phyloP scores from a whole-genome alignment of 2,329 filamentous ascomycete species.

The Phoma herbarum region DNA sequence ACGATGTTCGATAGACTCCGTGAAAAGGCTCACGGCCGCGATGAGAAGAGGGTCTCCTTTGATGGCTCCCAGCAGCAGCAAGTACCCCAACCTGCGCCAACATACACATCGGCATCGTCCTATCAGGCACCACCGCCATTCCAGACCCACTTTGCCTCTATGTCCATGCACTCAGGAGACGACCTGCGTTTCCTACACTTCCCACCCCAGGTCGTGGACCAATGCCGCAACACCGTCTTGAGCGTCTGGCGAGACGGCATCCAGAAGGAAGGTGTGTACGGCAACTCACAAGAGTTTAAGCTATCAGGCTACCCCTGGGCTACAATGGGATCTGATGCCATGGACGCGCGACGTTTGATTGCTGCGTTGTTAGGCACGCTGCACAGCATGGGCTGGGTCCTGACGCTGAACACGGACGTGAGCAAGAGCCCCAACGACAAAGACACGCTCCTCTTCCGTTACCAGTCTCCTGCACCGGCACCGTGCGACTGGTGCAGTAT shows the following conservation, averaged over 20 bases:
- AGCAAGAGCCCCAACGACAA: constrained; percentile 46
- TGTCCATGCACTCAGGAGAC: constrained; percentile 36
- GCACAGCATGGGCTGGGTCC: constrained; percentile 51
- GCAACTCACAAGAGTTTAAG: constrained; percentile 50
- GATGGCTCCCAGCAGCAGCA: constrained; percentile 11
- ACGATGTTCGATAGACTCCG: constrained; percentile 30
- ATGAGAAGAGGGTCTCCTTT: constrained; percentile 23
- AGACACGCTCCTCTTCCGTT: constrained; percentile 52
- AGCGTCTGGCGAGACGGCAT: constrained; percentile 45
- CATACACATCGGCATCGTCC: constrained; percentile 24
- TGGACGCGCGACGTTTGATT: constrained; percentile 46
- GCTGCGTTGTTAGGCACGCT: constrained; percentile 45
- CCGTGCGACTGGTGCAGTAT: constrained; percentile 52
- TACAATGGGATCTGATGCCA: constrained; percentile 35
- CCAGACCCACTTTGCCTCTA: constrained; percentile 35
- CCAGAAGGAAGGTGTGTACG: constrained; percentile 44
- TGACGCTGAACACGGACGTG: constrained; percentile 50
- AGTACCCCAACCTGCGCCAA: constrained; percentile 14
- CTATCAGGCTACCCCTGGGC: constrained; percentile 50
- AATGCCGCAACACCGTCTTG: constrained; percentile 36
- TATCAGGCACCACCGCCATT: constrained; percentile 21
- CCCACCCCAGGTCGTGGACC: constrained; percentile 36
- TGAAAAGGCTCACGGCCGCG: constrained; percentile 21
- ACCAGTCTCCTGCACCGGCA: constrained; percentile 47
- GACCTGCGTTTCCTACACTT: constrained; percentile 51